Conservation (phyloP, 2,329 filamentous ascomycete genomes). For the Chrysoporthe puriensis region DNA sequence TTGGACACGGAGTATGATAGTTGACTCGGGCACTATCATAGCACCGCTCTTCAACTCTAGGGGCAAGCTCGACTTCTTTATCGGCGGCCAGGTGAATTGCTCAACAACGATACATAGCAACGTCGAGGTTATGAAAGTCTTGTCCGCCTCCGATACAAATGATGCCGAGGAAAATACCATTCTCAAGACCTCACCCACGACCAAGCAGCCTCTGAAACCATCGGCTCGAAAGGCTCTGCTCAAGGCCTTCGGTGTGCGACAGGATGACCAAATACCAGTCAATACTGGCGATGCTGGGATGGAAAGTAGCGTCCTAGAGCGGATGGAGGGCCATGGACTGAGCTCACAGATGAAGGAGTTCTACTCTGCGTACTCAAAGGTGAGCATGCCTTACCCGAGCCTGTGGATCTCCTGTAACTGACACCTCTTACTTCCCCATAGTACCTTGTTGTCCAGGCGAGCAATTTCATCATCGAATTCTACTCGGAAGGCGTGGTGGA, state of each 20-base stretch:
- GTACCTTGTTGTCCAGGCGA: slow-evolving; percentile 34
- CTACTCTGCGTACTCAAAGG: slow-evolving; percentile 36
- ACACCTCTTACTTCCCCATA: background rate
- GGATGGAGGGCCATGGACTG: slow-evolving; percentile 35
- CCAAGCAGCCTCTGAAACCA: background rate
- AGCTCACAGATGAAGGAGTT: slow-evolving; percentile 37
- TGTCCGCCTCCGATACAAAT: slow-evolving; percentile 12
- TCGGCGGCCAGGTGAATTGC: slow-evolving; percentile 62
- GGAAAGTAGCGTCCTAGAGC: slow-evolving; percentile 33
- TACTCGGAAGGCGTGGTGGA: slow-evolving; percentile 34
- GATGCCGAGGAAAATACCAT: slow-evolving; percentile 8
- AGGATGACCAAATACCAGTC: background rate
- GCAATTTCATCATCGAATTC: slow-evolving; percentile 34
- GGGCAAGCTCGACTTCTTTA: slow-evolving; percentile 54
- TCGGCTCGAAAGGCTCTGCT: slow-evolving; percentile 25
- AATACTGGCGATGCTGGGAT: slow-evolving; percentile 33
- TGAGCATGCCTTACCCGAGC: slow-evolving; percentile 1
- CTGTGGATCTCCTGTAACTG: background rate
- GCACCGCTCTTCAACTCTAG: slow-evolving; percentile 51
- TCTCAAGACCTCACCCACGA: slow-evolving; percentile 1
- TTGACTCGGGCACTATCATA: background rate
- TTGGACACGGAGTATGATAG: background rate
- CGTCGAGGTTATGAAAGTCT: slow-evolving; percentile 49
- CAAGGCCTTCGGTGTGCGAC: slow-evolving; percentile 28
- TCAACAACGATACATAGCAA: slow-evolving; percentile 55